Evolutionary conservation across 176 grass and related monocot genomes (phyloP), one percentile per base, ranked within the genome.

Genomic region (Triticum monococcum): DNA sequence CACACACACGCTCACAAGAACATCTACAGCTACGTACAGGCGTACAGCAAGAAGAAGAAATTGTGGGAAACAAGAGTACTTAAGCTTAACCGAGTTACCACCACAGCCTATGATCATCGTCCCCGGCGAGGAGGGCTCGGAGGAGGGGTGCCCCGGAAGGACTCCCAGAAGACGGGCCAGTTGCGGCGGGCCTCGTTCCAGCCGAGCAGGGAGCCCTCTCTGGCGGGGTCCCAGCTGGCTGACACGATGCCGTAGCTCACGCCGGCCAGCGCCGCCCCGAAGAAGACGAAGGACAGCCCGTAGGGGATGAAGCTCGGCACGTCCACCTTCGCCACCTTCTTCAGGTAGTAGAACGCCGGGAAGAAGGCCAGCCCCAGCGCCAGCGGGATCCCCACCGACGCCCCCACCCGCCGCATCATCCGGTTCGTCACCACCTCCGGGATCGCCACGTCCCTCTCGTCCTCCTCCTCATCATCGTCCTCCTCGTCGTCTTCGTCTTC

Each of bases 121-220:
- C 56, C 56, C 67, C 88, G 88, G 84, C 84, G 80, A 73, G 79
- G 84, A 11, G 82, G 69, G 24, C 48, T 16, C 24, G 88, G 71
- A 1, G 83, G 78, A 1, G 83, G 23, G 18, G 73, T 14, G 9
- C 91, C 91, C 64, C 93, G 75, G 80, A 95, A 82, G 1, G 93
- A 95, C 2, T 92, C 89, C 96, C 96, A 98, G 77, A 98, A 98
- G 65, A 98, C 96, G 57, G 93, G 96, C 96, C 91, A 96, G 81
- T 98, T 98, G 68, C 93, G 92, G 41, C 88, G 88, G 1, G 93
- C 93, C 88, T 98, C 96, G 77, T 88, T 95, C 93, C 91, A 98
- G 0, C 96, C 96, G 32, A 98, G 88, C 30, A 98, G 75, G 48
- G 93, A 98, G 1, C 96, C 96, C 75, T 94, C 92, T 72, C 96